phyloP scores from a whole-genome alignment of 192 early-diverging fungal genomes.

The Gigaspora rosea region DNA sequence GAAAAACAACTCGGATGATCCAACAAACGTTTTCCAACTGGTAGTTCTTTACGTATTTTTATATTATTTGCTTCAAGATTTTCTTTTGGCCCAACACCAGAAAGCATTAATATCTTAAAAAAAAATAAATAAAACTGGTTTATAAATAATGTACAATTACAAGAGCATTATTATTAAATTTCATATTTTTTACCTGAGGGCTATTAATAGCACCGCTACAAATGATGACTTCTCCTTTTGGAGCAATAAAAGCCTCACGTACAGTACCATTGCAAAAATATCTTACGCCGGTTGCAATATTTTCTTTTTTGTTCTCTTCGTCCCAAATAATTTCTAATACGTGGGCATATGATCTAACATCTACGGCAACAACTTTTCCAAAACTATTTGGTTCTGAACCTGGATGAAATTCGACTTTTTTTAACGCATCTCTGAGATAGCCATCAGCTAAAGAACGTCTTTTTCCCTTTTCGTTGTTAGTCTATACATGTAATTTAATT shows the following conservation, averaged over 20 bases:
- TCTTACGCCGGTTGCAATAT: not conserved
- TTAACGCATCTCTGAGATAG: not conserved
- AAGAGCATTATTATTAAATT: not conserved
- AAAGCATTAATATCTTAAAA: constrained; percentile 5
- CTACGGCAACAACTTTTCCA: not conserved
- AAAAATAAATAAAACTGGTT: not conserved
- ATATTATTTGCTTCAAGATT: not conserved
- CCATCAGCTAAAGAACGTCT: not conserved
- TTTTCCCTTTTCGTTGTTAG: not conserved
- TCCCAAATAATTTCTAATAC: constrained; percentile 2
- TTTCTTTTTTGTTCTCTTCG: not conserved
- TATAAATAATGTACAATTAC: not conserved
- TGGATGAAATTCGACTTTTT: not conserved
- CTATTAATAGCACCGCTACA: not conserved
- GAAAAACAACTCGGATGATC: not conserved
- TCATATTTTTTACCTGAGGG: not conserved
- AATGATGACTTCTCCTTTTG: constrained; percentile 6
- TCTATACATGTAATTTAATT: not conserved
- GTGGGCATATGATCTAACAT: not conserved
- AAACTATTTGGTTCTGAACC: not conserved
- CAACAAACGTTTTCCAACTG: not conserved
- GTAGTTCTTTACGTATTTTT: constrained; percentile 2
- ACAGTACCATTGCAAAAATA: not conserved
- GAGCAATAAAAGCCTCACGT: not conserved
- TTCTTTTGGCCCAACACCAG: not conserved